These are phyloP conservation scores for Globisporangium polare DNA, from an alignment of 352 stramenopile species.

Conservation along the genomic window DNA sequence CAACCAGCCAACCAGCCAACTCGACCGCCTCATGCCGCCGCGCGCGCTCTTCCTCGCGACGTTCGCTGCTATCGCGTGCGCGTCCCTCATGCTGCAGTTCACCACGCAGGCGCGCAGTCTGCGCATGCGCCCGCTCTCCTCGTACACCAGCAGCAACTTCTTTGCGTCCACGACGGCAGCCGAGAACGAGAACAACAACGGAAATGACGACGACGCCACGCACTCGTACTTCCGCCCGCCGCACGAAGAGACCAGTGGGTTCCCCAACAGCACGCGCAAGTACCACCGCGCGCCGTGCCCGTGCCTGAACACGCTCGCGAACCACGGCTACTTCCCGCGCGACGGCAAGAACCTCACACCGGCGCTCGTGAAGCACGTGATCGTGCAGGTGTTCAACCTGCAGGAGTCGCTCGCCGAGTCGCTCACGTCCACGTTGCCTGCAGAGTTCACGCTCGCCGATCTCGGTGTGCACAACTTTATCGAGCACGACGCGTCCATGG, in stretches of 20 bases:
- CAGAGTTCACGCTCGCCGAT: constrained; percentile 45
- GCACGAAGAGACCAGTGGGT: constrained; percentile 31
- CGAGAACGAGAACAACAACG: background rate
- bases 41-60: background rate
- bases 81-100: constrained; percentile 1
- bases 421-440: constrained; percentile 29
- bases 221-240: constrained; percentile 44
- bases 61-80: background rate
- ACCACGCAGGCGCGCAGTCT: constrained; percentile 7
- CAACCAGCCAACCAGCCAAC: constrained; percentile 1
- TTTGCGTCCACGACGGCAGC: constrained; percentile 7
- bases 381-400: constrained; percentile 51
- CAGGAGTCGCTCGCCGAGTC: constrained; percentile 29
- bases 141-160: background rate
- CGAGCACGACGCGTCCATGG: constrained; percentile 69
- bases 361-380: constrained; percentile 27
- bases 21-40: background rate
- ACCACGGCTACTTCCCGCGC: constrained; percentile 61
- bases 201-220: background rate
- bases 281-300: constrained; percentile 63
- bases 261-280: constrained; percentile 33
- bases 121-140: background rate
- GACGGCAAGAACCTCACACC: constrained; percentile 52
- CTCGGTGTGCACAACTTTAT: constrained; percentile 57
- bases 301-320: constrained; percentile 64